phyloP scores from a whole-genome alignment of 208 protist species.

The Acanthamoeba castellanii region DNA sequence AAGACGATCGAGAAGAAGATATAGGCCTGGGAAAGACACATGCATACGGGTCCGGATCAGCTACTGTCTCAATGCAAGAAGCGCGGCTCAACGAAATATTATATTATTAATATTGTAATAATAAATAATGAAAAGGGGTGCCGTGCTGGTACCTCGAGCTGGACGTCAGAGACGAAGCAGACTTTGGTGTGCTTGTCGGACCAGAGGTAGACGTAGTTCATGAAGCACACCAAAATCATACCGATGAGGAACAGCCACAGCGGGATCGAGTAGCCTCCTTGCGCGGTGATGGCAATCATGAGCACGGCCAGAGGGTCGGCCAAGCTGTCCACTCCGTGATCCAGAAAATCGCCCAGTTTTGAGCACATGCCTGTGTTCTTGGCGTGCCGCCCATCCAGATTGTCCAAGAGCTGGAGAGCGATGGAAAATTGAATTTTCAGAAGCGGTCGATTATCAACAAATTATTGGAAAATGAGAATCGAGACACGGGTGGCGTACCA shows the following conservation, averaged over 20 bases:
- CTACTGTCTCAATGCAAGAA: neutral
- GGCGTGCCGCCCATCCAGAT: neutral
- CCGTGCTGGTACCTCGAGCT: neutral
- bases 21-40: neutral
- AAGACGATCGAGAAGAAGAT: constrained; percentile 23
- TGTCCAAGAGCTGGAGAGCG: neutral
- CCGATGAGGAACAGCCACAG: constrained; percentile 18
- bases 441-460: too few species aligned
- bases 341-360: constrained; percentile 9
- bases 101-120: neutral
- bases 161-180: constrained; percentile 27
- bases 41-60: too few species aligned
- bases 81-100: neutral
- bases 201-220: constrained; percentile 49
- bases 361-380: constrained; percentile 33
- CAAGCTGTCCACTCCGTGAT: constrained; percentile 23
- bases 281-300: constrained; percentile 10
- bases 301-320: constrained; percentile 25
- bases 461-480: too few species aligned
- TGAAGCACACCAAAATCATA: constrained; percentile 27
- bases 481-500: neutral
- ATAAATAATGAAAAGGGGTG: neutral
- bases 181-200: constrained; percentile 31
- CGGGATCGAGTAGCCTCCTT: constrained; percentile 25
- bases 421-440: neutral